Percentiles rank a stretch among this genome's conserved stretches.
phyloP scores from a whole-genome alignment of 371 early-diverging fungal genomes.

The Rhizomucor miehei region DNA sequence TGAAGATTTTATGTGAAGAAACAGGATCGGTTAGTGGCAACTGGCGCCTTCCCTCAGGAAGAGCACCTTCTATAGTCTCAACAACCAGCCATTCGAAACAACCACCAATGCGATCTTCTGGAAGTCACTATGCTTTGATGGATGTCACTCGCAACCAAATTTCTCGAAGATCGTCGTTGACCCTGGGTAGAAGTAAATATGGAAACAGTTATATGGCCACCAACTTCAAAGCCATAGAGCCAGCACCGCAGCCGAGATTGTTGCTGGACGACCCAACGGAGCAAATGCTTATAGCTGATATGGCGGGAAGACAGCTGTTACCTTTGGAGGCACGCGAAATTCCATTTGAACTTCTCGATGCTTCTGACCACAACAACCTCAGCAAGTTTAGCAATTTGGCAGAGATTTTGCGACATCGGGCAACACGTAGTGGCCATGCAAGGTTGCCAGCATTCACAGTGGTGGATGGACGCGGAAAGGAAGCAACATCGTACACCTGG shows the following conservation, averaged over 20 bases:
- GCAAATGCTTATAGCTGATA: slow-evolving; percentile 26
- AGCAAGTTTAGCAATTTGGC: slow-evolving; percentile 51
- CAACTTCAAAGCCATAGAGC: slow-evolving; percentile 44
- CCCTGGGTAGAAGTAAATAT: slow-evolving; percentile 33
- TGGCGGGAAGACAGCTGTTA: slow-evolving; percentile 43
- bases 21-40: slow-evolving; percentile 11
- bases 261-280: slow-evolving; percentile 25
- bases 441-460: slow-evolving; percentile 58
- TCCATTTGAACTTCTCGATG: slow-evolving; percentile 21
- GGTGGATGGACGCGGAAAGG: slow-evolving; percentile 78
- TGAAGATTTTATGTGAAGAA: slow-evolving; percentile 7
- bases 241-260: slow-evolving; percentile 32
- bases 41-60: slow-evolving; percentile 15
- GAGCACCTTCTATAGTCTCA: slow-evolving; percentile 30
- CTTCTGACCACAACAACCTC: slow-evolving; percentile 29
- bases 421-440: slow-evolving; percentile 34
- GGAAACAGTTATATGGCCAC: slow-evolving; percentile 41
- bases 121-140: slow-evolving; percentile 9
- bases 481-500: slow-evolving; percentile 65
- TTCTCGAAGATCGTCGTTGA: slow-evolving; percentile 11
- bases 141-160: slow-evolving; percentile 5
- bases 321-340: slow-evolving; percentile 32
- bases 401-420: slow-evolving; percentile 59
- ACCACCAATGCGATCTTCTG: slow-evolving; percentile 15
- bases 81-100: slow-evolving; percentile 9